phyloP scores from a whole-genome alignment of 2,329 filamentous ascomycete genomes.

The Xylariaceae sp. region DNA sequence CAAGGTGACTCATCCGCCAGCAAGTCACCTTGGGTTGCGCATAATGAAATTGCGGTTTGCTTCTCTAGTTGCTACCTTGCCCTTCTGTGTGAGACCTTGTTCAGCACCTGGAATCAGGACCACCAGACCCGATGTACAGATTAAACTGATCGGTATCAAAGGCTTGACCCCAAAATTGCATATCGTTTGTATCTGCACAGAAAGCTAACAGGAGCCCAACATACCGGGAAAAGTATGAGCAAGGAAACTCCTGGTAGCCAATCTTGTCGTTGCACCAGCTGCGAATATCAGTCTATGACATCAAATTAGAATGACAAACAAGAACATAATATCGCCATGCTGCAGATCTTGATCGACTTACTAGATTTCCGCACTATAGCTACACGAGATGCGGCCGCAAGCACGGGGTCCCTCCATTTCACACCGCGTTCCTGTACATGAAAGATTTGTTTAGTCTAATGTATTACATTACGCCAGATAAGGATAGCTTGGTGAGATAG shows the following conservation, averaged over 20 bases:
- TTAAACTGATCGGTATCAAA: too few species aligned
- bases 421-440: not conserved
- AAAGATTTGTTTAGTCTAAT: not conserved
- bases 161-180: too few species aligned
- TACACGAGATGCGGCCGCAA: not conserved
- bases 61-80: too few species aligned
- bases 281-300: not conserved
- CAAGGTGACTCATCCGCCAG: too few species aligned
- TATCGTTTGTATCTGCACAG: too few species aligned
- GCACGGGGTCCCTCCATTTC: not conserved
- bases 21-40: too few species aligned
- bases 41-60: too few species aligned
- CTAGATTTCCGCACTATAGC: not conserved
- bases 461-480: too few species aligned
- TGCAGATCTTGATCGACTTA: not conserved
- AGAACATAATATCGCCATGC: not conserved
- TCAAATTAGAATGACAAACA: not conserved
- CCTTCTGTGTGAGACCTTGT: too few species aligned
- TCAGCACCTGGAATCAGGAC: too few species aligned
- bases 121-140: too few species aligned
- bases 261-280: not conserved
- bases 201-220: not conserved
- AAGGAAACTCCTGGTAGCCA: not conserved
- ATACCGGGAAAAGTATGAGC: not conserved
- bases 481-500: too few species aligned